phyloP scores from a whole-genome alignment of 2,329 filamentous ascomycete genomes.

The Fusarium aywerte region DNA sequence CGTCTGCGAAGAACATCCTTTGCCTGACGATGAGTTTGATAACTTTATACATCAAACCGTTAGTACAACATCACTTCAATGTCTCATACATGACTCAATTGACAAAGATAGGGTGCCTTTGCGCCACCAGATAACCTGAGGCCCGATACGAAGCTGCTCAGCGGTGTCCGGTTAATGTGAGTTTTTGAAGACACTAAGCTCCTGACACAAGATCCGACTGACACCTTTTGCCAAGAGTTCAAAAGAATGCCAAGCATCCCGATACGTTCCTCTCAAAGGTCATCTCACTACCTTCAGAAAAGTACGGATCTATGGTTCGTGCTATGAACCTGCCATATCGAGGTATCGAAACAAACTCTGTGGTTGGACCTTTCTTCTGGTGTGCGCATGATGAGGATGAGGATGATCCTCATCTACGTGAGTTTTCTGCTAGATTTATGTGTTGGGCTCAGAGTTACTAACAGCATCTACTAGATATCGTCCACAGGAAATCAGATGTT shows the following conservation, averaged over 20 bases:
- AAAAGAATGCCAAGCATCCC: conserved; percentile 64
- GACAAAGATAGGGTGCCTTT: conserved; percentile 62
- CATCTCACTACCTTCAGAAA: conserved; percentile 62
- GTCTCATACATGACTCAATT: conserved; percentile 1
- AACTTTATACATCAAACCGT: conserved; percentile 66
- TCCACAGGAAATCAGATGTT: conserved; percentile 74
- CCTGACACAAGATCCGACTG: neutral
- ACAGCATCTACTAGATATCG: conserved; percentile 59
- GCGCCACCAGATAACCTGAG: conserved; percentile 56
- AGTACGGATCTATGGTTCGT: conserved; percentile 67
- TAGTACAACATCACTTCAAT: conserved; percentile 6
- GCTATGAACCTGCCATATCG: conserved; percentile 64
- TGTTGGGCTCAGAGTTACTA: neutral
- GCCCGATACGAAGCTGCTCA: conserved; percentile 57
- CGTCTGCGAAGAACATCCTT: conserved; percentile 61
- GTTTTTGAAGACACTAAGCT: conserved; percentile 41
- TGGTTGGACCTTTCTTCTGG: conserved; percentile 74
- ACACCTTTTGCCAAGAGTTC: conserved; percentile 56
- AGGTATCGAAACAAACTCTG: conserved; percentile 67
- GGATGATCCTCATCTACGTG: conserved; percentile 67
- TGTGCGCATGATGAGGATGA: conserved; percentile 66
- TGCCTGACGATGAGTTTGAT: conserved; percentile 66
- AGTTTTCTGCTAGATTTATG: conserved; percentile 37
- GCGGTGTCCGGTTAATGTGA: conserved; percentile 66
- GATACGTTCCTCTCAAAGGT: conserved; percentile 68